Base-by-base conservation (phyloP, 805 yeast species). In the Starmerella stigmatis region DNA sequence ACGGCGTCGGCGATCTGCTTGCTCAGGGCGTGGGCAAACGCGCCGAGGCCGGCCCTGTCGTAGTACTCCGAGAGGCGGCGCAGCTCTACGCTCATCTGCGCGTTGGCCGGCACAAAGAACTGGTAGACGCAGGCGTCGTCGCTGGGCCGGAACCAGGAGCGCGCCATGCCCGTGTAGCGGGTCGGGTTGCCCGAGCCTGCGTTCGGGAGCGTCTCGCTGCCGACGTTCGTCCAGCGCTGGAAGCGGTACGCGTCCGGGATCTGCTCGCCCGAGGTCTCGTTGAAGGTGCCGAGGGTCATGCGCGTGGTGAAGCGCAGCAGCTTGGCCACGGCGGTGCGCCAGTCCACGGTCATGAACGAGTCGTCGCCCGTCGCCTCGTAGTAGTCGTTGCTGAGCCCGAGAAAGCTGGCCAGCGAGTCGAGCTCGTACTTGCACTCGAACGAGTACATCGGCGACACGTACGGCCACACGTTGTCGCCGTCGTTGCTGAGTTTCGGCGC, bases 391-490 rank as follows among this genome's bases (percentile, higher is more conserved):
- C 83, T 69, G 46, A 86, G 64, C 0, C 86, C 80, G 46, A 86
- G 65, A 55, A 86, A 86, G 5, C 92, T 79, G 0, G 94, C 94
- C 42, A 86, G 64, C 2, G 92, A 81, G 62, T 86, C 96, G 45
- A 86, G 67, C 59, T 86, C 96, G 69, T 82, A 86, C 60, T 86
- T 86, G 64, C 96, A 86, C 59, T 86, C 96, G 62, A 84, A 86
- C 0, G 83, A 94, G 21, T 68, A 67, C 15, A 61, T 60, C 78
- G 86, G 82, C 48, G 81, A 75, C 2, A 86, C 88, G 5, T 56
- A 55, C 0, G 96, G 96, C 28, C 55, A 60, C 5, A 86, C 94
- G 4, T 62, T 58, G 59, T 86, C 95, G 25, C 45, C 40, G 11
- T 39, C 49, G 27, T 45, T 50, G 41, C 50, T 50, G 20, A 22